These are phyloP conservation scores for Aspergillus sparsus DNA, from an alignment of 495 filamentous ascomycete species.

Conservation along the genomic window DNA sequence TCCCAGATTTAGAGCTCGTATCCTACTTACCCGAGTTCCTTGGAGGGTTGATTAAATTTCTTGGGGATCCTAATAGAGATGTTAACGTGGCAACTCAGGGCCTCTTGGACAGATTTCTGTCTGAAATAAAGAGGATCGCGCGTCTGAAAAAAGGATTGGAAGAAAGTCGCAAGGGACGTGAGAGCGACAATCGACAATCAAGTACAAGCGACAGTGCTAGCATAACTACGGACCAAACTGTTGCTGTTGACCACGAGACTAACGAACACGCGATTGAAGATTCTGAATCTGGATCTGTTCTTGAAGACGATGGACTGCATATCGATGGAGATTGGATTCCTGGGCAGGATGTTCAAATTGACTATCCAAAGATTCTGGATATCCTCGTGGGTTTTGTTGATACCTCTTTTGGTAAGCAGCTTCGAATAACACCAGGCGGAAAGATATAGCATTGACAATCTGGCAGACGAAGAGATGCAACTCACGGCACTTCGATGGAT, in stretches of 20 bases:
- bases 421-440: background rate
- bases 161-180: slow-evolving; percentile 73
- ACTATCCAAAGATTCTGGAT: slow-evolving; percentile 86
- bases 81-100: slow-evolving; percentile 90
- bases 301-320: slow-evolving; percentile 63
- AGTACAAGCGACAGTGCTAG: slow-evolving; percentile 65
- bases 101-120: slow-evolving; percentile 87
- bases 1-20: slow-evolving; percentile 95
- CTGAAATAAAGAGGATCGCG: slow-evolving; percentile 92
- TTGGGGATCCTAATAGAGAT: slow-evolving; percentile 87
- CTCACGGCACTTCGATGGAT: slow-evolving; percentile 93
- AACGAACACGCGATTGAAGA: slow-evolving; percentile 54
- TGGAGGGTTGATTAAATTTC: slow-evolving; percentile 84
- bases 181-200: slow-evolving; percentile 66
- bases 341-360: slow-evolving; percentile 94
- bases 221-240: slow-evolving; percentile 52
- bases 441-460: slow-evolving; percentile 9
- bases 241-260: slow-evolving; percentile 38
- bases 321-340: slow-evolving; percentile 92
- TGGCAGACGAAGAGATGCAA: slow-evolving; percentile 79
- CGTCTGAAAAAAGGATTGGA: slow-evolving; percentile 88
- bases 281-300: slow-evolving; percentile 58
- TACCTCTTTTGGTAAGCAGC: slow-evolving; percentile 67
- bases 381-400: slow-evolving; percentile 91
- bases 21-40: slow-evolving; percentile 90